These are phyloP conservation scores for Plasmodium billcollinsi DNA, from an alignment of 169 alveolate species.

Conservation along the genomic window DNA sequence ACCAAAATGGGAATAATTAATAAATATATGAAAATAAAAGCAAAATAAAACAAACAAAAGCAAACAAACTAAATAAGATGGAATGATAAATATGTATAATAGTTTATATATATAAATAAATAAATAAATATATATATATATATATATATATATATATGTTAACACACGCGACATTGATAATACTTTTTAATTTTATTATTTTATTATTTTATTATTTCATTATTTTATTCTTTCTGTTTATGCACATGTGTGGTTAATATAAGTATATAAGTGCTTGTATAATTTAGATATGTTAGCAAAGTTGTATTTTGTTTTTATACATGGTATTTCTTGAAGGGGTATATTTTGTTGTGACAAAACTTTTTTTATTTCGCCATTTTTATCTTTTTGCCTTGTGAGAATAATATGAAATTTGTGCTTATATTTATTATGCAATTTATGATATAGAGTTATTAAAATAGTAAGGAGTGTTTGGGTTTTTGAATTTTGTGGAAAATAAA, in stretches of 20 bases:
- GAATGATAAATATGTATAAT: no score
- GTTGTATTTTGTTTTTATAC: slow-evolving; percentile 46
- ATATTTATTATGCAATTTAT: slow-evolving; percentile 6
- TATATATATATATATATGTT: no score
- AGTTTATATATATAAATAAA: no score
- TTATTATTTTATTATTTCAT: background rate
- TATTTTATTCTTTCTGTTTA: background rate
- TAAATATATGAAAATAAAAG: background rate
- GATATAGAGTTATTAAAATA: slow-evolving; percentile 23
- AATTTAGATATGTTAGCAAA: background rate
- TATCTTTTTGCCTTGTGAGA: slow-evolving; percentile 48
- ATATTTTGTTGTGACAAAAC: slow-evolving; percentile 5
- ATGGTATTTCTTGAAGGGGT: slow-evolving; percentile 34
- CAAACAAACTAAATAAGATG: no score
- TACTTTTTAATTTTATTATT: background rate
- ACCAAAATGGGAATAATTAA: background rate
- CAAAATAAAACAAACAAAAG: background rate
- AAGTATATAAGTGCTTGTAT: background rate
- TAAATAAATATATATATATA: no score
- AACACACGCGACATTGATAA: no score
- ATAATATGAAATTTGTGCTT: slow-evolving; percentile 11
- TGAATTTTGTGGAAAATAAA: slow-evolving; percentile 50
- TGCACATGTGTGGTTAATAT: background rate
- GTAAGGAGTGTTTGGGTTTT: slow-evolving; percentile 25
- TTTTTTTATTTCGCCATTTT: slow-evolving; percentile 29